Evolutionary conservation across 1,139 yeast species (phyloP).

Genomic region (Pichia inconspicua): DNA sequence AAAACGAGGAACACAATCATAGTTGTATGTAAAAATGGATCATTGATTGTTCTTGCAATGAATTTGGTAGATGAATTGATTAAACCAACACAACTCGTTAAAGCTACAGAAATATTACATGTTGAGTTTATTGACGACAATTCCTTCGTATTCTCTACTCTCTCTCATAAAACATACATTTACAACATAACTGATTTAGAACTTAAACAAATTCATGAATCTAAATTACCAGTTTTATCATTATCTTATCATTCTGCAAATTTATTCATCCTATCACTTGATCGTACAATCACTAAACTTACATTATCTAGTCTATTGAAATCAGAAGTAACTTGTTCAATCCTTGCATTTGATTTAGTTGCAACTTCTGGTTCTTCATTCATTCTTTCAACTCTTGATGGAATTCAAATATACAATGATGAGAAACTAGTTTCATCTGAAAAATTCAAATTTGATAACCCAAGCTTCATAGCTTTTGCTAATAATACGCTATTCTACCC

Average conservation of each 20-base stretch:
- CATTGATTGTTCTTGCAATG: background rate
- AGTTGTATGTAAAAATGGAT: background rate
- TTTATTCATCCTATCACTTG: constrained; percentile 3
- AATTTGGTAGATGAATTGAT: background rate
- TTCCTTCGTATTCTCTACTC: background rate
- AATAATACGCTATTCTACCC: background rate
- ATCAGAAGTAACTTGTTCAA: background rate
- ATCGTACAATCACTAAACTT: constrained; percentile 2
- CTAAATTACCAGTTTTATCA: constrained; percentile 1
- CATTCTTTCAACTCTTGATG: background rate
- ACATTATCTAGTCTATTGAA: background rate
- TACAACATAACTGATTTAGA: background rate
- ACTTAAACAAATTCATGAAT: background rate
- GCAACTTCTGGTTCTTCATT: background rate
- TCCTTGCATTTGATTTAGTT: background rate
- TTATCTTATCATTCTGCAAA: constrained; percentile 3
- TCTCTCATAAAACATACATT: background rate
- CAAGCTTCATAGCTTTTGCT: too few species aligned
- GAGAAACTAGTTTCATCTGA: background rate
- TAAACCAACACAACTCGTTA: background rate
- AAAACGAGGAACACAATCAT: background rate
- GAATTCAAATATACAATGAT: background rate
- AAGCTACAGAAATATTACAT: background rate
- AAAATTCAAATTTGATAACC: background rate
- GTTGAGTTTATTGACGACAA: background rate